Evolutionary conservation across 257 asterid species (phyloP).

Genomic region (Solanum bulbocastanum): DNA sequence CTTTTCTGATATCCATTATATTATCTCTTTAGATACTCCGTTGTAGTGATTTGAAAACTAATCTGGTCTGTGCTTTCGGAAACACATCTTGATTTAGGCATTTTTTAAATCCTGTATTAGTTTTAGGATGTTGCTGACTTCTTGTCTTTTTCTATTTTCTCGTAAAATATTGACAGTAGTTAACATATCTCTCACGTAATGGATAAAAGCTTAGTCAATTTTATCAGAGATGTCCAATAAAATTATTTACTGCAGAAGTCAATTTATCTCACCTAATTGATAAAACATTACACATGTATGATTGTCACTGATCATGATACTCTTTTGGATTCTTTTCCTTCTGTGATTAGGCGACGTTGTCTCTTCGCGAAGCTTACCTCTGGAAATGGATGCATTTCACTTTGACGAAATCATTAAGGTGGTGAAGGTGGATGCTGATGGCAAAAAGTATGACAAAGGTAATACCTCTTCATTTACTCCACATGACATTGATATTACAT

Average conservation of each 20-base stretch:
- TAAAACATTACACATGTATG: neutral
- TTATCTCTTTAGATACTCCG: neutral
- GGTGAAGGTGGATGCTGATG: conserved; percentile 32
- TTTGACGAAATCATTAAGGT: conserved; percentile 58
- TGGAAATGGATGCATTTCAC: conserved; percentile 36
- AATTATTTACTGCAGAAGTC: neutral
- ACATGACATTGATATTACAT: neutral
- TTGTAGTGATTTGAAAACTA: neutral
- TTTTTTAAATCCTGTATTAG: neutral
- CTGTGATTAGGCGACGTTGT: neutral
- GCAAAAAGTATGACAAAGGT: conserved; percentile 64
- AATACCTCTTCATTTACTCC: neutral
- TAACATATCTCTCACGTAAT: neutral
- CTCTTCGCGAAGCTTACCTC: neutral
- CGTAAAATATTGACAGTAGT: neutral
- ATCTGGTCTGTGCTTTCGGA: neutral
- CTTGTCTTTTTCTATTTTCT: neutral
- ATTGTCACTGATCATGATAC: neutral
- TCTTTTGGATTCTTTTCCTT: neutral
- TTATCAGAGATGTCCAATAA: neutral
- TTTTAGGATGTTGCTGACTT: neutral
- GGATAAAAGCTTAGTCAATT: neutral
- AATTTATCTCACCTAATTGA: neutral
- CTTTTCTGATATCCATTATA: neutral
- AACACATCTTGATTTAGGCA: neutral